Conservation (phyloP, 768 basidiomycete genomes). For the Albatrellus ellisii region DNA sequence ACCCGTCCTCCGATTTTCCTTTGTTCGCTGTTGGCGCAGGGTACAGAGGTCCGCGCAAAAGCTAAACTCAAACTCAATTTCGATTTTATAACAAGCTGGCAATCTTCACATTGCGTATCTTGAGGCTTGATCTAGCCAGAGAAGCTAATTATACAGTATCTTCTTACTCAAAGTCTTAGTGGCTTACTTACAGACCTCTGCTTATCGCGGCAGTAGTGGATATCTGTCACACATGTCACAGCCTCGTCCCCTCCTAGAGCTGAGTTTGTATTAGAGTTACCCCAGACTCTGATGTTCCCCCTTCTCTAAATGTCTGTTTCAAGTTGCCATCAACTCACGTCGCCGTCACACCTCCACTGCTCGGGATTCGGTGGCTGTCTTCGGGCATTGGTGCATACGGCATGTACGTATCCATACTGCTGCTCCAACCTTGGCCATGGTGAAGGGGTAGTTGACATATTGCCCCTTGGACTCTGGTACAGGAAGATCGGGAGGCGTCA, state of each 20-base stretch:
- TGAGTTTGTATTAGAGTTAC: background rate
- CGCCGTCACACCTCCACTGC: background rate
- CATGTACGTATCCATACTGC: background rate
- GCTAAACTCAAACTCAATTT: background rate
- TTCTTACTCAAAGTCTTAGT: too few species aligned
- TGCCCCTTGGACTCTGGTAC: slow-evolving; percentile 14
- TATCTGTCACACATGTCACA: too few species aligned
- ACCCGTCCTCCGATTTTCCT: slow-evolving; percentile 4
- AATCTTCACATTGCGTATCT: background rate
- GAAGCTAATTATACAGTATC: too few species aligned
- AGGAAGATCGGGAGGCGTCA: slow-evolving; percentile 13
- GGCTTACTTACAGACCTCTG: too few species aligned
- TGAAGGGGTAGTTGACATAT: slow-evolving; percentile 23
- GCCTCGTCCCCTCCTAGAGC: too few species aligned
- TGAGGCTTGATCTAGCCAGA: too few species aligned
- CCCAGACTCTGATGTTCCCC: background rate
- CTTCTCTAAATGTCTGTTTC: background rate
- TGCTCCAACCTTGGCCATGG: background rate
- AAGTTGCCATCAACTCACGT: background rate
- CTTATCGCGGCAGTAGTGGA: too few species aligned
- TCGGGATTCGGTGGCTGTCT: background rate
- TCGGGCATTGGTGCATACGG: background rate
- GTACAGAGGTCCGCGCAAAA: background rate
- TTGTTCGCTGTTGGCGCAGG: background rate
- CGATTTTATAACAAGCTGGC: background rate